Percentiles rank a stretch among this genome's conserved stretches.
Conservation (phyloP, 2,329 filamentous ascomycete genomes). For the Sporothrix protearum region DNA sequence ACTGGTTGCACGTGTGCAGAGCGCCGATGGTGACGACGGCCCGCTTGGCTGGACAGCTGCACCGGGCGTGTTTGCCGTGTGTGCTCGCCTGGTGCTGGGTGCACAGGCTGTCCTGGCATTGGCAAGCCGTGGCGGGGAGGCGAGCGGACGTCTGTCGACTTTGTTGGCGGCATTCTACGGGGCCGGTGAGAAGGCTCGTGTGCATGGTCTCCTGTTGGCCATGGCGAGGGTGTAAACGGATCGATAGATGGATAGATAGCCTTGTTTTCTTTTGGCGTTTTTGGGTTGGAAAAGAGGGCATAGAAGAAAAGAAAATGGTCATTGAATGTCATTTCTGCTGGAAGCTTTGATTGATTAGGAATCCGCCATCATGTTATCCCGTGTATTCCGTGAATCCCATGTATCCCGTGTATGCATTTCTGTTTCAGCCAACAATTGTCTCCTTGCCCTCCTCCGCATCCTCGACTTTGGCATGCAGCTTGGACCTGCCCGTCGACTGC, state of each 20-base stretch:
- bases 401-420: slow-evolving; percentile 10
- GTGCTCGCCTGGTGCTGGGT: slow-evolving; percentile 45
- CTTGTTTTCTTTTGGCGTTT: background rate
- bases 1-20: slow-evolving; percentile 37
- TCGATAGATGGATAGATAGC: background rate
- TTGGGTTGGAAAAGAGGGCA: background rate
- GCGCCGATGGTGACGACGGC: slow-evolving; percentile 50
- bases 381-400: background rate
- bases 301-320: background rate
- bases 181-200: slow-evolving; percentile 3
- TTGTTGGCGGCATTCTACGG: slow-evolving; percentile 21
- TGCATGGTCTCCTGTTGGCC: slow-evolving; percentile 28
- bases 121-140: background rate
- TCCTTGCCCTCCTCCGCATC: background rate
- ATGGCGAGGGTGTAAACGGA: slow-evolving; percentile 19
- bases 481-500: background rate
- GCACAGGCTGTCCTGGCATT: slow-evolving; percentile 36
- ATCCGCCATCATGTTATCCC: background rate
- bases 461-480: background rate
- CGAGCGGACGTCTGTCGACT: background rate
- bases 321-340: background rate
- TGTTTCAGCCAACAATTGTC: background rate
- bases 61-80: slow-evolving; percentile 62
- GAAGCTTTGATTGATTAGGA: background rate
- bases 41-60: slow-evolving; percentile 70